A percentile compares a stretch with the other conserved stretches of the same genome.
phyloP scores from a whole-genome alignment of 2,329 filamentous ascomycete genomes.

The Blastomyces emzantsi region DNA sequence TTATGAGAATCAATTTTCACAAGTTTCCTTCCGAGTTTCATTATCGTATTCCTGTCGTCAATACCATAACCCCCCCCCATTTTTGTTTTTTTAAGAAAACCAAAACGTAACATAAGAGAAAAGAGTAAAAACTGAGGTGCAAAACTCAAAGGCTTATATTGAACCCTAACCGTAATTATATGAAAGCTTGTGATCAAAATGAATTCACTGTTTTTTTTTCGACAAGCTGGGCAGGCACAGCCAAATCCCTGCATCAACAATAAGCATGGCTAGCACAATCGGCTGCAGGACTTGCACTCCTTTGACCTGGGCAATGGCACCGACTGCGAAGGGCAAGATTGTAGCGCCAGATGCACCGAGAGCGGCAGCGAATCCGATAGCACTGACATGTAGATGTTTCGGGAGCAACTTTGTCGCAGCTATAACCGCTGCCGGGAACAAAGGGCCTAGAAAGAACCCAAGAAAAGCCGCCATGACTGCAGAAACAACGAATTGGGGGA shows the following conservation, averaged over 20 bases:
- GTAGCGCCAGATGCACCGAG: slow-evolving; percentile 63
- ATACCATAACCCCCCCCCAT: background rate
- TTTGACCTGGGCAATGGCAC: slow-evolving; percentile 44
- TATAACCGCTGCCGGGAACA: slow-evolving; percentile 68
- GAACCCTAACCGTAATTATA: background rate
- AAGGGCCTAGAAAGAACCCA: slow-evolving; percentile 70
- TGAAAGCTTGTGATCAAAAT: background rate
- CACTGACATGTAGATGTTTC: slow-evolving; percentile 62
- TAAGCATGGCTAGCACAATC: slow-evolving; percentile 48
- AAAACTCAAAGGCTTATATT: background rate
- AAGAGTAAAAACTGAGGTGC: background rate
- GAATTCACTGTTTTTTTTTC: slow-evolving; percentile 11
- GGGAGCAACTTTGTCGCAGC: slow-evolving; percentile 66
- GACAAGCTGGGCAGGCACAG: slow-evolving; percentile 24
- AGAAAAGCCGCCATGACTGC: slow-evolving; percentile 61
- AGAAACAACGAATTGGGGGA: slow-evolving; percentile 65
- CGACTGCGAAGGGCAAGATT: slow-evolving; percentile 37
- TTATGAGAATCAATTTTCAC: background rate
- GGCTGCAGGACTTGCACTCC: slow-evolving; percentile 54
- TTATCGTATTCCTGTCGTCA: background rate
- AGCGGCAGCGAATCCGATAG: slow-evolving; percentile 70
- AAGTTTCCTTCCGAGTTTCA: background rate
- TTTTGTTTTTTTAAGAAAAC: background rate
- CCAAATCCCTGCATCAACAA: slow-evolving; percentile 45
- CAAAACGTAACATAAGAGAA: background rate